Evolutionary conservation across 495 filamentous ascomycete species (phyloP).

Genomic region (Niebla homalea): DNA sequence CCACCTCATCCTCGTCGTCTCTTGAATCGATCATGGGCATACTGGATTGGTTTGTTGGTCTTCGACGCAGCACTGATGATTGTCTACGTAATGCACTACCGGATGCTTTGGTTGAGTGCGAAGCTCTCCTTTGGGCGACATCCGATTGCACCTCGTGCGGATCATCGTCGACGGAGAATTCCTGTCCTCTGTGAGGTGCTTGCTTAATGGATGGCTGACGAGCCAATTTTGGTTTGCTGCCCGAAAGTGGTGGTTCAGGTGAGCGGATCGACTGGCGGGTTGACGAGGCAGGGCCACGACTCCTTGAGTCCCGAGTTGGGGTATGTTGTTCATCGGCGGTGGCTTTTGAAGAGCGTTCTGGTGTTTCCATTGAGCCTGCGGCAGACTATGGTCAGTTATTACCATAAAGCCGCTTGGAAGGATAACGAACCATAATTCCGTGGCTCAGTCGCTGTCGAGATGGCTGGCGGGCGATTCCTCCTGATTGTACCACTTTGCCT

Average conservation of each 20-base stretch:
- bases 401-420: not conserved
- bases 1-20: conserved; percentile 33
- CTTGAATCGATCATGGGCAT: conserved; percentile 48
- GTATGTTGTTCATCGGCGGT: conserved; percentile 23
- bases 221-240: conserved; percentile 46
- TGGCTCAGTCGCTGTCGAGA: conserved; percentile 7
- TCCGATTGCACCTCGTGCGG: conserved; percentile 64
- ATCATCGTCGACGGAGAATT: conserved; percentile 92
- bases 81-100: conserved; percentile 25
- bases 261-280: conserved; percentile 33
- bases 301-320: conserved; percentile 10
- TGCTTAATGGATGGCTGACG: conserved; percentile 64
- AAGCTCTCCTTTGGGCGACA: conserved; percentile 22
- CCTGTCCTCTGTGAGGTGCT: conserved; percentile 64
- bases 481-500: conserved; percentile 9
- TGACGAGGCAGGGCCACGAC: conserved; percentile 6
- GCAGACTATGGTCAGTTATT: not conserved
- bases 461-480: conserved; percentile 14
- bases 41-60: conserved; percentile 44
- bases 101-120: conserved; percentile 14
- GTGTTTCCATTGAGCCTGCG: too few relatives aligned
- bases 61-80: conserved; percentile 59
- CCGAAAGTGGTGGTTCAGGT: conserved; percentile 38
- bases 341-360: conserved; percentile 4
- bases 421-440: conserved; percentile 6